Evolutionary conservation across 352 stramenopile species (phyloP), one percentile per base, ranked within the genome.

Genomic region (Phytophthora meadii): DNA sequence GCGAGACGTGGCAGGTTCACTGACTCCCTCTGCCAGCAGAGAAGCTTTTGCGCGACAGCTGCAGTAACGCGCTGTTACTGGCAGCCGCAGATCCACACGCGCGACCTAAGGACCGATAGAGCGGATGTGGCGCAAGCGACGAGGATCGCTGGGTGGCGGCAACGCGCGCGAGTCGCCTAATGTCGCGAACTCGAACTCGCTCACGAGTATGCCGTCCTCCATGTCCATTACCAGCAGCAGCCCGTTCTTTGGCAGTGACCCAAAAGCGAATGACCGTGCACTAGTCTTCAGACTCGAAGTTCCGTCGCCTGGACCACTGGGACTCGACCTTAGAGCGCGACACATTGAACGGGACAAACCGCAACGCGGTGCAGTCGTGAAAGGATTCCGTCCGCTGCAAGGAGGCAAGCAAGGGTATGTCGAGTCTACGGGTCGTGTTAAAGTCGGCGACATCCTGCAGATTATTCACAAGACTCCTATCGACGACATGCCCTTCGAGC

Each of bases 401-500:
- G 76, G 72, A 12, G 84, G 80, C 9, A 68, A 70, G 34, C 61
- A 69, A 7, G 87, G 87, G 0, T 95, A 85, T 54, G 81, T 95
- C 24, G 87, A 95, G 67, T 75, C 81, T 24, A 93, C 83, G 4
- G 84, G 82, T 0, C 84, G 87, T 47, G 87, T 93, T 34, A 89
- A 88, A 28, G 71, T 88, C 32, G 86, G 84, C 17, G 87, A 95
- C 63, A 92, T 95, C 30, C 50, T 93, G 19, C 75, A 93, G 68
- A 69, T 91, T 47, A 90, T 95, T 59, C 84, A 95, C 65, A 81
- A 87, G 49, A 91, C 80, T 8, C 62, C 73, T 11, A 86, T 95
- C 14, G 87, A 95, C 54, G 83, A 95, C 44, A 82, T 95, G 70
- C 83, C 85, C 19, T 95, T 95, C 47, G 87, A 95, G 12, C 76